phyloP scores from a whole-genome alignment of 345 rosid species.

The Lepidium didymum region DNA sequence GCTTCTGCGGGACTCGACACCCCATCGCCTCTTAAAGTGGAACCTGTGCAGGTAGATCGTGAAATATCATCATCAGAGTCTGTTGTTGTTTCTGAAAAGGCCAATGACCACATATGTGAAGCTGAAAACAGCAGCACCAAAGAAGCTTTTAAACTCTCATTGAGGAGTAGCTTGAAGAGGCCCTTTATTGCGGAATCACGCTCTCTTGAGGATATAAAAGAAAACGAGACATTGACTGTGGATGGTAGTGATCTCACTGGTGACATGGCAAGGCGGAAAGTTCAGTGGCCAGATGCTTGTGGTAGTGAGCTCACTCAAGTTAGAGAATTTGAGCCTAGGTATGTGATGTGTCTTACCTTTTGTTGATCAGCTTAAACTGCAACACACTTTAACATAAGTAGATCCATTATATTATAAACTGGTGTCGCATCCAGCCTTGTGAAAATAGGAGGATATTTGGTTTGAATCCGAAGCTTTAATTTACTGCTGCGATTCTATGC shows the following conservation, averaged over 20 bases:
- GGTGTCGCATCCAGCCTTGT: neutral
- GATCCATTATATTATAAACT: neutral
- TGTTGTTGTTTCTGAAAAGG: slow-evolving; percentile 37
- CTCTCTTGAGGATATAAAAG: slow-evolving; percentile 39
- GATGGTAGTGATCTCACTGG: slow-evolving; percentile 37
- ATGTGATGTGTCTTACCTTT: slow-evolving; percentile 15
- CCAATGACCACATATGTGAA: slow-evolving; percentile 30
- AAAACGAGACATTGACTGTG: slow-evolving; percentile 30
- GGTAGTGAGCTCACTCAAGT: slow-evolving; percentile 85
- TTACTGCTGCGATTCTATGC: neutral
- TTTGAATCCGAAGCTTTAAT: neutral
- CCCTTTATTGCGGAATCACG: slow-evolving; percentile 31
- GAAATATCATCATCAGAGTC: slow-evolving; percentile 43
- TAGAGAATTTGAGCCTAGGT: slow-evolving; percentile 98
- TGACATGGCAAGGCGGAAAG: slow-evolving; percentile 59
- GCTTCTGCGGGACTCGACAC: slow-evolving; percentile 72
- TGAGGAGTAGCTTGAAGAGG: slow-evolving; percentile 84
- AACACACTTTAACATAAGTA: neutral
- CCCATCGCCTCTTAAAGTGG: slow-evolving; percentile 72
- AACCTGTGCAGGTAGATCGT: slow-evolving; percentile 52
- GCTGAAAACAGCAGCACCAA: slow-evolving; percentile 39
- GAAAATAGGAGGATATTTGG: neutral
- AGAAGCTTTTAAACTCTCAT: slow-evolving; percentile 37
- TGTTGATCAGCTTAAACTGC: neutral
- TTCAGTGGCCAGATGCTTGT: slow-evolving; percentile 93